Evolutionary conservation across 306 rosid genomes (phyloP), one percentile per base, ranked within the genome.

Genomic region (Lathyrus tuberosus): DNA sequence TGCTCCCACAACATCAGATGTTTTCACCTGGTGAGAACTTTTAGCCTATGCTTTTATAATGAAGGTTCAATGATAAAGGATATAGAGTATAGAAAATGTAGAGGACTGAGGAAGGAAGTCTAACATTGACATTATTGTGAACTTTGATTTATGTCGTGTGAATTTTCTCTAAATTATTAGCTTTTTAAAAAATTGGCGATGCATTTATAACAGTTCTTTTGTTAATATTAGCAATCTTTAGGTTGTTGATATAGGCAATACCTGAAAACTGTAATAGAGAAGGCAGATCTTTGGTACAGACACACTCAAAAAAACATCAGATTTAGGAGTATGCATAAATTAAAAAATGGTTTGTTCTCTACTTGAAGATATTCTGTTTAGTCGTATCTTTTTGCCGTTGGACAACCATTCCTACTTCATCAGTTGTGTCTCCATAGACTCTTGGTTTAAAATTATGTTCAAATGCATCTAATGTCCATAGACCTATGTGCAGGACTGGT

Each of bases 21-120:
- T 85, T 74, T 35, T 67, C 56, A 88, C 96, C 47, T 93, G 98
- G 98, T 93, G 56, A 90, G 90, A 56, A 47, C 49, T 75, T 76
- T 70, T 60, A 26, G 12, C 56, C 48, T 71, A 8, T 30, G 13
- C 60, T 53, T 70, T 38, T 60, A 51, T 44, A 28, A 38, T 47
- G 20, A 57, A 16, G 30, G 15, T 73, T 63, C 46, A 40, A 49
- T 52, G 46, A 40, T 40, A 28, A 73, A 24, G 26, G 3, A 40
- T 58, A 33, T 16, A 26, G 42, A 38, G 64, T 26, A 26, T 11
- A 30, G 30, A 62, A 73, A 3, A 10, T 22, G 20, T 64, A 41
- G 12, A 40, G 56, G 46, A 40, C 38, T 65, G 69, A 57, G 33
- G 77, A 58, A 65, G 41, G 70, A 28, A 47, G 26, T 47, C 8